These are phyloP conservation scores for Fraxinus platypoda DNA, from an alignment of 305 asterid genomes.

Conservation along the genomic window DNA sequence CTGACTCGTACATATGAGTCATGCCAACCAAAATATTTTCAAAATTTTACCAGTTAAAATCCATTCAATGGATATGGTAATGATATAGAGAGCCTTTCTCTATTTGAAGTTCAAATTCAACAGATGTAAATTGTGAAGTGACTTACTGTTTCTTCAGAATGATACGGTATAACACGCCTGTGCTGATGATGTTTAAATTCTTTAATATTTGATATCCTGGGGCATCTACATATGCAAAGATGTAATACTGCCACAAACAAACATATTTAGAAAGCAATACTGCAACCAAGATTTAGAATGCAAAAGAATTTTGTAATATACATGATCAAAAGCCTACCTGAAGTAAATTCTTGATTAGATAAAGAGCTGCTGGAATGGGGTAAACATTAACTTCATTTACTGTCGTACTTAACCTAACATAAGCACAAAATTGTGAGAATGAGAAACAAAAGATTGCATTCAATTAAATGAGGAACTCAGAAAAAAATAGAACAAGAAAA, in stretches of 20 bases:
- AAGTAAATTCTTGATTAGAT: conserved; percentile 90
- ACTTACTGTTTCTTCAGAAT: conserved; percentile 89
- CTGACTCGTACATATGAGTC: conserved; percentile 7
- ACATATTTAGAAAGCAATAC: conserved; percentile 26
- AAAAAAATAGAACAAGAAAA: conserved; percentile 1
- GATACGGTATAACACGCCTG: conserved; percentile 84
- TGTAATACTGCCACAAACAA: conserved; percentile 75
- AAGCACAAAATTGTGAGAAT: conserved; percentile 15
- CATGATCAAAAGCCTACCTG: conserved; percentile 52
- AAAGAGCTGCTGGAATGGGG: conserved; percentile 95
- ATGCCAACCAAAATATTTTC: conserved; percentile 10
- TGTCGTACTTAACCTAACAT: conserved; percentile 74
- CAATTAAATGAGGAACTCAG: background rate
- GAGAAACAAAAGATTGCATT: conserved; percentile 12
- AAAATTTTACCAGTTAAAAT: background rate
- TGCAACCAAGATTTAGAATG: conserved; percentile 5
- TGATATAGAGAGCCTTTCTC: background rate
- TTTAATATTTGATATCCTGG: conserved; percentile 98
- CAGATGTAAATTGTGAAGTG: conserved; percentile 19
- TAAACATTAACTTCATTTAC: conserved; percentile 88
- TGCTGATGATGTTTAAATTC: conserved; percentile 94
- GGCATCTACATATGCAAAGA: conserved; percentile 97
- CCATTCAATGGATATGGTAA: conserved; percentile 12
- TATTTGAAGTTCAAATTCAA: conserved; percentile 14
- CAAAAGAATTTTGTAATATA: conserved; percentile 5